These are phyloP conservation scores for Alectoria sarmentosa DNA, from an alignment of 495 filamentous ascomycete genomes.

Conservation along the genomic window DNA sequence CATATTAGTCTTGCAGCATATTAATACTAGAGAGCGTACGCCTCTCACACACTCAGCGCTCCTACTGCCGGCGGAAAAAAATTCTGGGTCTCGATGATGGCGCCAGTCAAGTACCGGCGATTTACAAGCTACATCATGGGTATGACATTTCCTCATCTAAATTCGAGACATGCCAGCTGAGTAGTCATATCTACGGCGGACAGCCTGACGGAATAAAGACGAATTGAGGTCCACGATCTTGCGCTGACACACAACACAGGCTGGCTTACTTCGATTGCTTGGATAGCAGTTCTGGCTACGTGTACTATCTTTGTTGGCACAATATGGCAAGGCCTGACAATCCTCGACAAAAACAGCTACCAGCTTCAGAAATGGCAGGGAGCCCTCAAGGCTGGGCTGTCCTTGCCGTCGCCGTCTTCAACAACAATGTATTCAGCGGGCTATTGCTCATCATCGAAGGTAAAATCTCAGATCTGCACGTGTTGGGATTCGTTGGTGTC, in stretches of 20 bases:
- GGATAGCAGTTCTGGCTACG: conserved; percentile 34
- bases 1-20: conserved; percentile 27
- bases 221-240: not conserved
- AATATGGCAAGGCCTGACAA: conserved; percentile 37
- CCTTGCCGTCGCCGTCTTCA: conserved; percentile 30
- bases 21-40: not conserved
- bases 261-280: conserved; percentile 34
- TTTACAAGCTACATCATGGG: conserved; percentile 38
- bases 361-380: conserved; percentile 37
- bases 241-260: conserved; percentile 3
- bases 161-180: not conserved
- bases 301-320: conserved; percentile 34
- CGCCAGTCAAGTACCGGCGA: conserved; percentile 31
- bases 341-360: conserved; percentile 27
- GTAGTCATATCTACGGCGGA: not conserved
- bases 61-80: conserved; percentile 39
- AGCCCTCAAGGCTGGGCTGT: conserved; percentile 38
- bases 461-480: conserved; percentile 34
- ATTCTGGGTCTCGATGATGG: conserved; percentile 39
- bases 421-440: conserved; percentile 37
- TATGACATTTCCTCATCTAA: not conserved
- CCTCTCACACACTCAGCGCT: conserved; percentile 14
- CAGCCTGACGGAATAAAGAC: not conserved
- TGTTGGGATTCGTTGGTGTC: conserved; percentile 46
- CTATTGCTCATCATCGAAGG: conserved; percentile 40